These are phyloP conservation scores for Chrysochromulina parva DNA, from an alignment of 78 protist species.

Conservation along the genomic window DNA sequence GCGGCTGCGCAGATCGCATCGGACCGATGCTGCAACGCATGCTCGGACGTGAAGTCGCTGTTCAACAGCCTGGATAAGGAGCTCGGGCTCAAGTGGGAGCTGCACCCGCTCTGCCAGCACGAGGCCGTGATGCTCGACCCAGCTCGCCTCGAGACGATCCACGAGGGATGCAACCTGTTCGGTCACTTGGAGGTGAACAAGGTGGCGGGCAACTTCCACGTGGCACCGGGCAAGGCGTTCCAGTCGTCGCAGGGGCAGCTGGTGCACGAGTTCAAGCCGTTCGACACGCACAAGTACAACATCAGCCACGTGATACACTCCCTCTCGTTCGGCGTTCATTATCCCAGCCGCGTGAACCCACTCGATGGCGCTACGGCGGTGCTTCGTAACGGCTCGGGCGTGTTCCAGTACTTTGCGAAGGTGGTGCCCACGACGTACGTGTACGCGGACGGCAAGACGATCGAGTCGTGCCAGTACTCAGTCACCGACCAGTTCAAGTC, in stretches of 20 bases:
- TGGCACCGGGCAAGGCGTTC: slow-evolving; percentile 47
- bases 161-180: slow-evolving; percentile 39
- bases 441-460: slow-evolving; percentile 33
- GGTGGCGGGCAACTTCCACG: slow-evolving; percentile 61
- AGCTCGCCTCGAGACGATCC: background rate
- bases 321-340: slow-evolving; percentile 37
- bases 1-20: too few species aligned
- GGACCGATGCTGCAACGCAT: slow-evolving; percentile 48
- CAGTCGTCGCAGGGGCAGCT: slow-evolving; percentile 17
- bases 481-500: slow-evolving; percentile 78
- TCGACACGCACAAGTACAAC: slow-evolving; percentile 15
- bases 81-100: background rate
- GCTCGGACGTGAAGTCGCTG: slow-evolving; percentile 21
- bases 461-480: slow-evolving; percentile 86
- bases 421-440: slow-evolving; percentile 87
- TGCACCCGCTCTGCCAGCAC: slow-evolving; percentile 45
- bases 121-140: slow-evolving; percentile 31
- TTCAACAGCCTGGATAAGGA: background rate
- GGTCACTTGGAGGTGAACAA: slow-evolving; percentile 50
- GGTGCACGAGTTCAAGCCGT: slow-evolving; percentile 53
- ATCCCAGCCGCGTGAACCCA: background rate
- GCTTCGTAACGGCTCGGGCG: slow-evolving; percentile 22
- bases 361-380: background rate
- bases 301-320: slow-evolving; percentile 43
- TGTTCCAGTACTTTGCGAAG: slow-evolving; percentile 87